Evolutionary conservation across 257 asterid species (phyloP).

Genomic region (Paraleonurus japonicus): DNA sequence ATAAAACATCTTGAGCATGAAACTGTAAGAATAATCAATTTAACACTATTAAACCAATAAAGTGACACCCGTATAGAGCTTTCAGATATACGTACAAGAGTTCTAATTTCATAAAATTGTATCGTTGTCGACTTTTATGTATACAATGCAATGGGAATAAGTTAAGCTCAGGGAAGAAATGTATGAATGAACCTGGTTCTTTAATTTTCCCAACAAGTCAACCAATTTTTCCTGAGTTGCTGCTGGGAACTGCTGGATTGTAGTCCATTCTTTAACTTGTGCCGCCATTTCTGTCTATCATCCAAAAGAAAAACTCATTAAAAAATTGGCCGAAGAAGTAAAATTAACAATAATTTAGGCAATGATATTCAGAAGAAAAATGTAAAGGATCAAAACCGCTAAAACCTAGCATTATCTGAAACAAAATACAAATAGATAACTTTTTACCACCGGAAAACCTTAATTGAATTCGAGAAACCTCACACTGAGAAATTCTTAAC

Average conservation of each 20-base stretch:
- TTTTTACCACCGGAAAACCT: background rate
- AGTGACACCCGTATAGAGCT: background rate
- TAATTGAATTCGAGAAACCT: conserved; percentile 19
- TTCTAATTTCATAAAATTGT: background rate
- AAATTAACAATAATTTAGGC: background rate
- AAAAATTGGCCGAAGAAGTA: background rate
- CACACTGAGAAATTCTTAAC: background rate
- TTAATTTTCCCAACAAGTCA: conserved; percentile 72
- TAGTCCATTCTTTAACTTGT: conserved; percentile 86
- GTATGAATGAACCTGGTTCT: conserved; percentile 54
- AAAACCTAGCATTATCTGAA: background rate
- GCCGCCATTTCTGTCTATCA: conserved; percentile 62
- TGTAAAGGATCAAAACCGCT: background rate
- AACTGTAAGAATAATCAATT: background rate
- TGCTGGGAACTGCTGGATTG: conserved; percentile 84
- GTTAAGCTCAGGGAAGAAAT: conserved; percentile 7
- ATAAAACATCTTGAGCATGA: conserved; percentile 17
- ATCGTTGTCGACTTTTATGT: background rate
- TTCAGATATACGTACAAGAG: background rate
- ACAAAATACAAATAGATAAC: background rate
- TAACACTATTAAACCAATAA: background rate
- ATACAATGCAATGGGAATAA: background rate
- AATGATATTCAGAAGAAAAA: background rate
- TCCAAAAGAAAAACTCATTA: conserved; percentile 9
- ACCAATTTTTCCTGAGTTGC: conserved; percentile 90